Evolutionary conservation across 768 basidiomycete species (phyloP).

Genomic region (Rubroboletus pulcherrimus): DNA sequence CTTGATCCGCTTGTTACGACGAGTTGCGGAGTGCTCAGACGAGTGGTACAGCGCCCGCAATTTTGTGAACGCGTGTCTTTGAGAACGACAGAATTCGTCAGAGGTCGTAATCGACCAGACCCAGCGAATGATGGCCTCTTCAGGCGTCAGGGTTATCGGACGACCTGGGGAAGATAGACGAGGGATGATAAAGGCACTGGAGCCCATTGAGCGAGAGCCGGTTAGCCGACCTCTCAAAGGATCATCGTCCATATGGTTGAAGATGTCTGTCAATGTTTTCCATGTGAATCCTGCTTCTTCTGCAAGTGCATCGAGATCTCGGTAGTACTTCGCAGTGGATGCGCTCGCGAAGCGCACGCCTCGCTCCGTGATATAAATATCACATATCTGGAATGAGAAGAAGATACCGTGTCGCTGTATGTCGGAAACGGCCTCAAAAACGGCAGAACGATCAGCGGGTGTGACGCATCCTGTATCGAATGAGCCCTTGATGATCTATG

Average conservation of each 20-base stretch:
- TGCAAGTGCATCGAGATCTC: slow-evolving; percentile 26
- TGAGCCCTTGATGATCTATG: slow-evolving; percentile 5
- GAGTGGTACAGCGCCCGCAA: neutral
- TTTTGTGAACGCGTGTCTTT: neutral
- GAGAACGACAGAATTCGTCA: neutral
- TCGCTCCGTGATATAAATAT: slow-evolving; percentile 29
- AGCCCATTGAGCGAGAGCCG: slow-evolving; percentile 2
- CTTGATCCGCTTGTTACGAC: slow-evolving; percentile 8
- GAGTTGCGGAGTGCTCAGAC: neutral
- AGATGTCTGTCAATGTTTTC: slow-evolving; percentile 18
- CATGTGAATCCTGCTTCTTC: slow-evolving; percentile 15
- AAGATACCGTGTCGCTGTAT: slow-evolving; percentile 30
- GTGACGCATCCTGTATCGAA: slow-evolving; percentile 18
- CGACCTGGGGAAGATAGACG: slow-evolving; percentile 24
- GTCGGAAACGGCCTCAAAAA: slow-evolving; percentile 30
- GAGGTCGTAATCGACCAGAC: slow-evolving; percentile 21
- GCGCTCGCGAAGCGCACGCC: slow-evolving; percentile 29
- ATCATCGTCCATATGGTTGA: slow-evolving; percentile 12
- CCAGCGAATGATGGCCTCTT: slow-evolving; percentile 20
- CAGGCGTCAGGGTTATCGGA: slow-evolving; percentile 13
- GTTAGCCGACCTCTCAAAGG: neutral
- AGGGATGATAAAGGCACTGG: slow-evolving; percentile 22
- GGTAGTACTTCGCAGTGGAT: slow-evolving; percentile 14
- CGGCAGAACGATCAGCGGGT: slow-evolving; percentile 24
- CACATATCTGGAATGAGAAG: slow-evolving; percentile 13